Conservation (phyloP, 192 early-diverging fungal species). For the Funneliformis geosporum region DNA sequence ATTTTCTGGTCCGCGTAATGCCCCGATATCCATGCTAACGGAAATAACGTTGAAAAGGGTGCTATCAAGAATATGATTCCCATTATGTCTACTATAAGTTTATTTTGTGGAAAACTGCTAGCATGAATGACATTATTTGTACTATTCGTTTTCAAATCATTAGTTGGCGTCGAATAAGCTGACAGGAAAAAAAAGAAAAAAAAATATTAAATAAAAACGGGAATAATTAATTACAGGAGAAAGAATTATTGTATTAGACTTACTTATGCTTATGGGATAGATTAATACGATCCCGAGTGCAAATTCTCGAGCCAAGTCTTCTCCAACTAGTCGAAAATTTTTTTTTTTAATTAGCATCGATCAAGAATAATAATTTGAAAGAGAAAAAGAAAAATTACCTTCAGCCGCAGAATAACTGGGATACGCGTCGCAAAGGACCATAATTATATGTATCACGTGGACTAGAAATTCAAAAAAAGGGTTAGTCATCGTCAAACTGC, state of each 20-base stretch:
- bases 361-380: too few relatives aligned
- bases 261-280: constrained; percentile 18
- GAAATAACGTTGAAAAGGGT: neutral
- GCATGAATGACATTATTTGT: neutral
- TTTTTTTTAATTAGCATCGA: too few relatives aligned
- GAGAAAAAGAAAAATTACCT: too few relatives aligned
- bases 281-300: neutral
- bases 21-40: neutral
- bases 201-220: neutral
- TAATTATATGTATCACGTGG: neutral
- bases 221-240: neutral
- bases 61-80: neutral
- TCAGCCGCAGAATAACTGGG: neutral
- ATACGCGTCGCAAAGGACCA: neutral
- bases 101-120: neutral
- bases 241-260: neutral
- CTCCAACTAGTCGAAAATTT: neutral
- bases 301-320: neutral
- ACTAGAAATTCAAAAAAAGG: neutral
- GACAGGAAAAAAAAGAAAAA: too few relatives aligned
- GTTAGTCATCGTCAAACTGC: neutral
- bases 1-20: neutral
- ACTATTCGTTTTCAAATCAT: neutral
- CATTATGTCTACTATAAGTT: neutral
- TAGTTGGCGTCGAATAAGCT: constrained; percentile 8